A percentile compares a stretch with the other conserved stretches of the same genome.
phyloP scores from a whole-genome alignment of 1,284 basidiomycete genomes.

The Spongiforma sp. region DNA sequence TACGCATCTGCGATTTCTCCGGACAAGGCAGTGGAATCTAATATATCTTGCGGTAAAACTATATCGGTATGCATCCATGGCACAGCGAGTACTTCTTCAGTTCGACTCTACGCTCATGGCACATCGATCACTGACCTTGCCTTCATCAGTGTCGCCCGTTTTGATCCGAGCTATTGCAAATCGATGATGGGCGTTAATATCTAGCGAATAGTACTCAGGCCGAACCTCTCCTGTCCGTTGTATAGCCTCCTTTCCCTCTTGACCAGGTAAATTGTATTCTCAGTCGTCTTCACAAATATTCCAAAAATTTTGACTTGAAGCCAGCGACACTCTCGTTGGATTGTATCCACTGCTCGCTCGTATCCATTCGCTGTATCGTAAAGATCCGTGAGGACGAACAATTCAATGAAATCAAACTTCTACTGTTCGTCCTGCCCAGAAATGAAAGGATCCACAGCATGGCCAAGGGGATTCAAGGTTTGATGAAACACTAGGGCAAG shows the following conservation, averaged over 20 bases:
- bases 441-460: conserved; percentile 58
- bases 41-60: conserved; percentile 71
- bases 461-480: conserved; percentile 43
- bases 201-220: conserved; percentile 18
- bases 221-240: conserved; percentile 19
- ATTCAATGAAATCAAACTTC: conserved; percentile 65
- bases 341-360: conserved; percentile 70
- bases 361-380: conserved; percentile 76
- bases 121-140: conserved; percentile 12
- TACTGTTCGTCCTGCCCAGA: conserved; percentile 38
- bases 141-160: conserved; percentile 68
- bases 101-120: neutral
- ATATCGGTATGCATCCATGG: conserved; percentile 67
- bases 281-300: conserved; percentile 86
- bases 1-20: conserved; percentile 86
- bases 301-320: conserved; percentile 85
- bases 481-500: conserved; percentile 54
- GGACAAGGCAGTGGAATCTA: conserved; percentile 81
- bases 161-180: conserved; percentile 86
- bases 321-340: conserved; percentile 86
- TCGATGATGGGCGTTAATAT: conserved; percentile 66
- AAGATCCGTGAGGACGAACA: conserved; percentile 85
- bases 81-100: neutral
- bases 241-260: conserved; percentile 26
- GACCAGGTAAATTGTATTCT: conserved; percentile 60